These are phyloP conservation scores for Camelina neglecta DNA, from an alignment of 345 rosid species.

Conservation along the genomic window DNA sequence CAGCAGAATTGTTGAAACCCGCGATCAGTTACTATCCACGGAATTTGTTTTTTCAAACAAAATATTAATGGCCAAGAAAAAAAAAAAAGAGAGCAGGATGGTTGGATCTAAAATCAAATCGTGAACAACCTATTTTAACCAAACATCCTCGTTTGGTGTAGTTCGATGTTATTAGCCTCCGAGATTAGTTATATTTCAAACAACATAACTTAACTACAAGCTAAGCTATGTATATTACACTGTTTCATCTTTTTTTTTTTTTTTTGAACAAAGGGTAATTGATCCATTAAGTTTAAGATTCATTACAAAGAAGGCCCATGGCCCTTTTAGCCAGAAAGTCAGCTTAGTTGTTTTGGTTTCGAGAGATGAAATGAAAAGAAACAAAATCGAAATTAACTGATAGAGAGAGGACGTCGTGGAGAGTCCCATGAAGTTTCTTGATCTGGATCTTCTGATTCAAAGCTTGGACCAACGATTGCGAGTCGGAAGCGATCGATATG, in stretches of 20 bases:
- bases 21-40: conserved; percentile 1
- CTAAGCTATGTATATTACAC: not conserved
- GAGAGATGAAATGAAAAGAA: no score
- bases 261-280: no score
- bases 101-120: conserved; percentile 26
- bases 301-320: no score
- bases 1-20: conserved; percentile 24
- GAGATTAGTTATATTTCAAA: not conserved
- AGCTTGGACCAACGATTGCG: no score
- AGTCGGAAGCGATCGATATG: no score
- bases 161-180: not conserved
- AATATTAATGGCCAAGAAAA: conserved; percentile 14
- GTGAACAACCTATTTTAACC: conserved; percentile 30
- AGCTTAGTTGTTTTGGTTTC: no score
- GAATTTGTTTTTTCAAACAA: not conserved
- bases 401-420: no score
- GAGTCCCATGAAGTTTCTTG: no score
- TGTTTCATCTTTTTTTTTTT: not conserved
- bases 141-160: conserved; percentile 19
- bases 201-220: not conserved
- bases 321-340: no score
- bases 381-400: no score
- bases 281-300: no score
- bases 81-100: not conserved
- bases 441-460: no score